Base-by-base conservation (phyloP, 805 yeast species). In the Kodamaea leandrae region DNA sequence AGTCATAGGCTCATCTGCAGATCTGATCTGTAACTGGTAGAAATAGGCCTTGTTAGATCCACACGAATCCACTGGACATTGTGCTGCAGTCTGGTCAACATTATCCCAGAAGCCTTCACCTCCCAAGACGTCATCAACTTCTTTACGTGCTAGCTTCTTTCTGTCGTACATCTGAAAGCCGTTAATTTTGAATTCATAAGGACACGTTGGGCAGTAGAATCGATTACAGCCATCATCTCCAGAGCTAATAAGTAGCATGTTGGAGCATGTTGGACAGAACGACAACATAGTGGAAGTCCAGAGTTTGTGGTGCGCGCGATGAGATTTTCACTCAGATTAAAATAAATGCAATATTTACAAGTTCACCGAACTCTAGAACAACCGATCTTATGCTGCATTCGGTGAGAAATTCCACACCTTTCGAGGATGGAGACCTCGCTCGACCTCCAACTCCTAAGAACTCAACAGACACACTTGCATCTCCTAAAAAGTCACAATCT, bases 1-100 rank as follows among this genome's bases (percentile, higher is more conserved):
- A 0, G 99, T 93, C 98, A 93, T 93, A 17, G 99, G 99, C 69
- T 93, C 99, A 75, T 93, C 99, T 2, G 99, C 99, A 47, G 96
- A 86, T 64, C 99, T 76, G 56, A 93, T 93, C 64, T 93, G 99
- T 45, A 93, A 71, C 66, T 93, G 98, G 76, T 90, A 93, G 72
- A 87, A 93, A 65, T 93, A 93, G 0, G 99, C 99, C 63, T 88
- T 87, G 50, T 80, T 85, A 49, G 83, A 82, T 29, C 87, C 95
- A 70, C 99, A 93, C 2, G 71, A 57, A 43, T 87, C 96, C 32
- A 79, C 72, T 3, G 97, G 96, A 71, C 99, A 91, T 60, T 91
- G 95, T 0, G 91, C 87, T 1, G 81, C 72, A 0, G 98, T 93
- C 60, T 93, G 97, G 59, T 93, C 99, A 19, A 93, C 99, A 57